Percentiles rank a stretch among this genome's conserved stretches.
phyloP scores from a whole-genome alignment of 495 filamentous ascomycete genomes.

The Physcia stellaris region DNA sequence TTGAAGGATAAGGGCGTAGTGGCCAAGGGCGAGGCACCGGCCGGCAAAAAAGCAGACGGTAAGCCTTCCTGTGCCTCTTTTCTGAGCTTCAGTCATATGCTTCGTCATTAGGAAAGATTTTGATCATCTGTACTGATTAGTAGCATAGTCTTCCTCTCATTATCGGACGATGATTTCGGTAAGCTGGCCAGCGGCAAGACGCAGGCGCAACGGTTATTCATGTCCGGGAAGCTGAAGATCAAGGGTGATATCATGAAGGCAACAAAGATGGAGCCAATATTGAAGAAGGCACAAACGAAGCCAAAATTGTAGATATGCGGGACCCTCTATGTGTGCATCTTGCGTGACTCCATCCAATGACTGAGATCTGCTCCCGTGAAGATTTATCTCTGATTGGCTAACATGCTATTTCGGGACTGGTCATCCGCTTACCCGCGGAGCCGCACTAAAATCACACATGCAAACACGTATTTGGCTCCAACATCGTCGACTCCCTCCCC shows the following conservation, averaged over 20 bases:
- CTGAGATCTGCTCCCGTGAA: too few species aligned
- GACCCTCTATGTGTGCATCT: not conserved
- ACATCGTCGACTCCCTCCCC: too few species aligned
- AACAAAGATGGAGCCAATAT: slow-evolving; percentile 86
- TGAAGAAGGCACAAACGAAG: slow-evolving; percentile 79
- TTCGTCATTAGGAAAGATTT: not conserved
- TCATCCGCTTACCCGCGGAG: too few species aligned
- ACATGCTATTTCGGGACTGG: too few species aligned
- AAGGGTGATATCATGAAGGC: slow-evolving; percentile 95
- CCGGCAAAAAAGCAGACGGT: slow-evolving; percentile 72
- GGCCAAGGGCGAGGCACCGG: slow-evolving; percentile 52
- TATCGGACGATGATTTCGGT: slow-evolving; percentile 78
- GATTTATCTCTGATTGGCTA: too few species aligned
- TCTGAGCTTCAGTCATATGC: not conserved
- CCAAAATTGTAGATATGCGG: slow-evolving; percentile 56
- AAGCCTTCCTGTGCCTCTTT: slow-evolving; percentile 18
- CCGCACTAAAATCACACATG: too few species aligned
- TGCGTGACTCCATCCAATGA: too few species aligned
- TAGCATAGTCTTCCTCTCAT: slow-evolving; percentile 30
- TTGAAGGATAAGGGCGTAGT: slow-evolving; percentile 81
- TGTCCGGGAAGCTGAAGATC: slow-evolving; percentile 93
- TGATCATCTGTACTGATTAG: not conserved
- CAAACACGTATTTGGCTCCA: too few species aligned
- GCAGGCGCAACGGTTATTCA: slow-evolving; percentile 90
- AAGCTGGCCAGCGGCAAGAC: slow-evolving; percentile 75